phyloP scores from a whole-genome alignment of 2,329 filamentous ascomycete genomes.

The Colletotrichum sp. region DNA sequence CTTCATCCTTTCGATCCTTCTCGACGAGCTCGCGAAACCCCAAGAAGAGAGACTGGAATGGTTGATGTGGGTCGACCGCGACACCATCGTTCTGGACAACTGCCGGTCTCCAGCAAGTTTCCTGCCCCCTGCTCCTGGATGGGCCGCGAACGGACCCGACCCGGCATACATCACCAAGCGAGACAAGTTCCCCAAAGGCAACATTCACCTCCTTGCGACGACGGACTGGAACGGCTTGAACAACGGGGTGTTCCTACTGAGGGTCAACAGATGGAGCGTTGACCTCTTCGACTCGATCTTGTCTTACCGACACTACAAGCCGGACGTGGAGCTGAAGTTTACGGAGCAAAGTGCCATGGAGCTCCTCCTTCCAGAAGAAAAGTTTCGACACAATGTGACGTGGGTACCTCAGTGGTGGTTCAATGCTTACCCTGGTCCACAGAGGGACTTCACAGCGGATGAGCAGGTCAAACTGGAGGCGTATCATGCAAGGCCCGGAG shows the following conservation, averaged over 20 bases:
- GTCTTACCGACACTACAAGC: conserved; percentile 19
- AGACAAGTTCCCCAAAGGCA: background rate
- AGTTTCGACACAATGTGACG: background rate
- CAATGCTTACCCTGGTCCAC: conserved; percentile 19
- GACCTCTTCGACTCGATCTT: conserved; percentile 23
- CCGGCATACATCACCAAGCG: background rate
- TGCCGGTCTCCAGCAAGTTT: conserved; percentile 15
- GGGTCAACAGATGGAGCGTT: conserved; percentile 19
- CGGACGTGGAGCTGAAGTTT: conserved; percentile 15
- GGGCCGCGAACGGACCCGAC: background rate
- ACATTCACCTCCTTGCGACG: conserved; percentile 13
- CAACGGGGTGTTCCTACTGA: conserved; percentile 24
- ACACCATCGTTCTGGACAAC: conserved; percentile 24
- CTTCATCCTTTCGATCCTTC: conserved; percentile 36
- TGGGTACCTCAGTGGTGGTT: conserved; percentile 25
- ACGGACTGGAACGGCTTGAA: conserved; percentile 25
- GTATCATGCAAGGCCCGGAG: background rate
- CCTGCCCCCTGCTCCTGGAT: background rate
- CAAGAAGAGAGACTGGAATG: conserved; percentile 17
- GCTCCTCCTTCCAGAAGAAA: conserved; percentile 10
- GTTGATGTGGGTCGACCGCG: conserved; percentile 26
- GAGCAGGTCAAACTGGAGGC: background rate
- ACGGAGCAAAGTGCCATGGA: conserved; percentile 26
- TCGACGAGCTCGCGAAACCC: conserved; percentile 23
- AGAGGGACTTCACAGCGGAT: background rate